Conservation (phyloP, 805 yeast species). For the Ogataea corticis region DNA sequence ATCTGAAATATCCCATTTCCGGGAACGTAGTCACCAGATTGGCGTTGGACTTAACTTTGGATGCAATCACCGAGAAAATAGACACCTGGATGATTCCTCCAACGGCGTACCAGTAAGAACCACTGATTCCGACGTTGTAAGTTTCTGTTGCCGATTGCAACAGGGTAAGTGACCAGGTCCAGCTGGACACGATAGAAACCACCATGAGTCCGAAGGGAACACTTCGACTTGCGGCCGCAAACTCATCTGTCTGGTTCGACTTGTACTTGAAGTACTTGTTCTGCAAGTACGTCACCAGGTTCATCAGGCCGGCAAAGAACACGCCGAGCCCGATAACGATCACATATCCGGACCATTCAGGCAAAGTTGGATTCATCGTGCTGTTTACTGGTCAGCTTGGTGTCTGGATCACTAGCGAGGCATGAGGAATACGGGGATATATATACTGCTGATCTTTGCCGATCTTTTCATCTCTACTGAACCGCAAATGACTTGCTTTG, state of each 20-base stretch:
- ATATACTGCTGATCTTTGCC: too few species aligned
- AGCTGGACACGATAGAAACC: slow-evolving; percentile 27
- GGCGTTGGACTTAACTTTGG: slow-evolving; percentile 31
- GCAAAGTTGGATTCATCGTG: slow-evolving; percentile 7
- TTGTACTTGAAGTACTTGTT: slow-evolving; percentile 20
- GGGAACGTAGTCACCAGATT: slow-evolving; percentile 32
- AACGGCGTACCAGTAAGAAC: slow-evolving; percentile 30
- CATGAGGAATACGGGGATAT: too few species aligned
- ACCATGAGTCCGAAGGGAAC: slow-evolving; percentile 21
- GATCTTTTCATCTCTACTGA: too few species aligned
- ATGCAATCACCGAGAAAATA: slow-evolving; percentile 31
- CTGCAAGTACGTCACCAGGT: slow-evolving; percentile 23
- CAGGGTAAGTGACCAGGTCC: slow-evolving; percentile 35
- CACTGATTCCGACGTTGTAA: slow-evolving; percentile 28
- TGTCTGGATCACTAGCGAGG: neutral
- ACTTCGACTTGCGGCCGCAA: slow-evolving; percentile 24
- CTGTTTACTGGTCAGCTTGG: neutral
- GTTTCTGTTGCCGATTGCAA: slow-evolving; percentile 27
- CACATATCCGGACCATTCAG: slow-evolving; percentile 31
- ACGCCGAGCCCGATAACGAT: slow-evolving; percentile 35
- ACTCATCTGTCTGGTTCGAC: slow-evolving; percentile 25
- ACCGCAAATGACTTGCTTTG: too few species aligned
- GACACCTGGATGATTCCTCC: slow-evolving; percentile 31
- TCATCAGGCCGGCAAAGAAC: slow-evolving; percentile 33
- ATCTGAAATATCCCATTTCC: slow-evolving; percentile 32